A percentile compares a stretch with the other conserved stretches of the same genome.
These are phyloP conservation scores for Myriosclerotinia scirpicola DNA, from an alignment of 2,329 filamentous ascomycete genomes.

Conservation along the genomic window DNA sequence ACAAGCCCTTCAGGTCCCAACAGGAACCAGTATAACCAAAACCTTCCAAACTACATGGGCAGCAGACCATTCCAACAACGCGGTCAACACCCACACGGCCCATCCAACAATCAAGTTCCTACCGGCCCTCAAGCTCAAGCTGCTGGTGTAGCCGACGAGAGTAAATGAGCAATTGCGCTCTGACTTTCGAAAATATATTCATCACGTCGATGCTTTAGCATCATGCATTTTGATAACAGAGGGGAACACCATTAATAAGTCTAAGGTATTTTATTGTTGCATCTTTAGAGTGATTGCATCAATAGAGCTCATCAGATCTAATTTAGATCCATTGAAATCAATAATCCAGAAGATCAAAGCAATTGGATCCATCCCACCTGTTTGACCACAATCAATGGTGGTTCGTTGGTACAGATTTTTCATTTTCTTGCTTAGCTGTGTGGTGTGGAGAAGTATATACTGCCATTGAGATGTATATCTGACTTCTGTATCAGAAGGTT, in stretches of 20 bases:
- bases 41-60: slow-evolving; percentile 54
- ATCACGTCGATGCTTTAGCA: slow-evolving; percentile 40
- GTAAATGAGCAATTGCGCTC: slow-evolving; percentile 45
- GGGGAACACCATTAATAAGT: slow-evolving; percentile 31
- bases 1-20: slow-evolving; percentile 58
- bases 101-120: slow-evolving; percentile 42
- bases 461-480: slow-evolving; percentile 33
- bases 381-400: slow-evolving; percentile 26
- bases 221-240: slow-evolving; percentile 34
- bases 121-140: slow-evolving; percentile 43
- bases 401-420: slow-evolving; percentile 32
- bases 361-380: slow-evolving; percentile 25
- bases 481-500: slow-evolving; percentile 35
- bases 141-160: slow-evolving; percentile 47
- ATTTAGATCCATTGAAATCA: slow-evolving; percentile 32
- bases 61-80: slow-evolving; percentile 51
- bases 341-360: slow-evolving; percentile 29
- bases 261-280: slow-evolving; percentile 31
- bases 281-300: slow-evolving; percentile 38
- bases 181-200: slow-evolving; percentile 26
- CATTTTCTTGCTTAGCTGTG: slow-evolving; percentile 36
- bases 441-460: slow-evolving; percentile 28
- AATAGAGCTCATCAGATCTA: slow-evolving; percentile 34
- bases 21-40: slow-evolving; percentile 59
- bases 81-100: slow-evolving; percentile 44